A percentile compares a stretch with the other conserved stretches of the same genome.
Evolutionary conservation across 169 alveolate species (phyloP).

Genomic region (Plasmodium gaboni): DNA sequence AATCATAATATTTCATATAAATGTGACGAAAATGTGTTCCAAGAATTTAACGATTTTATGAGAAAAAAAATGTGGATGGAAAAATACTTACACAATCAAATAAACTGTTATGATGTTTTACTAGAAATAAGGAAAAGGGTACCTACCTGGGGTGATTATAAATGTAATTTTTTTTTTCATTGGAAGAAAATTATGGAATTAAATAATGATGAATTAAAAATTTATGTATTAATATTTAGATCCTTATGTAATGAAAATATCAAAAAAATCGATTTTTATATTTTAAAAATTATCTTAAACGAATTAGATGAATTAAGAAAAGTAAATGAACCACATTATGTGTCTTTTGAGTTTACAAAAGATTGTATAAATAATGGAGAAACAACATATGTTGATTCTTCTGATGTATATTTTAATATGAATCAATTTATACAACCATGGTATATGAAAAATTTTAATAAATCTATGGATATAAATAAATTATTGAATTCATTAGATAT

Average conservation of each 20-base stretch:
- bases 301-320: constrained; percentile 70
- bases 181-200: constrained; percentile 80
- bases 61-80: constrained; percentile 50
- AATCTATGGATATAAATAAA: constrained; percentile 60
- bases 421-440: constrained; percentile 53
- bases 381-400: background rate
- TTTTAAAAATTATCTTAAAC: constrained; percentile 47
- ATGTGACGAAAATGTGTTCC: background rate
- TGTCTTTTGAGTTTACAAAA: constrained; percentile 32
- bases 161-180: constrained; percentile 82
- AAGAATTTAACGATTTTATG: constrained; percentile 26
- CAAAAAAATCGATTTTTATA: constrained; percentile 33
- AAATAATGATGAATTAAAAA: constrained; percentile 73
- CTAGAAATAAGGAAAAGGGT: constrained; percentile 82
- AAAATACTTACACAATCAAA: constrained; percentile 74
- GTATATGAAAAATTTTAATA: constrained; percentile 40
- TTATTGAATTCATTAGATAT: constrained; percentile 61
- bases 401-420: constrained; percentile 48
- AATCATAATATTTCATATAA: too few relatives aligned
- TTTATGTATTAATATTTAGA: constrained; percentile 45
- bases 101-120: constrained; percentile 83
- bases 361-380: constrained; percentile 24
- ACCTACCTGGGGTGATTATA: constrained; percentile 86
- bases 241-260: constrained; percentile 44
- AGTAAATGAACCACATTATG: constrained; percentile 58